Conservation (phyloP, 2,329 filamentous ascomycete species). For the Ascomycota sp. region DNA sequence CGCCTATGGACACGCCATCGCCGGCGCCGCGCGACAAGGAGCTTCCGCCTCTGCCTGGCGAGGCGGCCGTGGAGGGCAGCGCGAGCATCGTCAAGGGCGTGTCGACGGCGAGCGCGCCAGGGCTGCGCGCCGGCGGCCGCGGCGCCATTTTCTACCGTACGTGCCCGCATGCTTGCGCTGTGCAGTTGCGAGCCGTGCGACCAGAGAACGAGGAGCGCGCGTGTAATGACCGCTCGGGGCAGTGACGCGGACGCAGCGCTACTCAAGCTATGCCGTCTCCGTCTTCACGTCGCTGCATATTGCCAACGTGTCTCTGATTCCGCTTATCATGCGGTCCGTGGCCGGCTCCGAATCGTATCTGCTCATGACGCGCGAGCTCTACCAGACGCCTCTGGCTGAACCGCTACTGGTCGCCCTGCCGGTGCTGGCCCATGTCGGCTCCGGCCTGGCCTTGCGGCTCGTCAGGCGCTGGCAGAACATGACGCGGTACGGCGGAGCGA, state of each 20-base stretch:
- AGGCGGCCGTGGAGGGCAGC: slow-evolving; percentile 8
- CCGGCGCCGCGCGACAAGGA: slow-evolving; percentile 9
- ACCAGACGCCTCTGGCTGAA: slow-evolving; percentile 64
- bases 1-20: slow-evolving; percentile 42
- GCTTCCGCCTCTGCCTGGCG: slow-evolving; percentile 15
- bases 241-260: slow-evolving; percentile 47
- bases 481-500: slow-evolving; percentile 50
- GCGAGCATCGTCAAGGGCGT: slow-evolving; percentile 17
- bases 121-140: slow-evolving; percentile 39
- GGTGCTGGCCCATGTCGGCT: slow-evolving; percentile 49
- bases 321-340: slow-evolving; percentile 49
- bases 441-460: slow-evolving; percentile 56
- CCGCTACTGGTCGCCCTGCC: slow-evolving; percentile 59
- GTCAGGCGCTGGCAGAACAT: slow-evolving; percentile 51
- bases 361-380: slow-evolving; percentile 74
- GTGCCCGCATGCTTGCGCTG: slow-evolving; percentile 7
- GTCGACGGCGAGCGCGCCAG: slow-evolving; percentile 19
- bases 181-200: neutral
- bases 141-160: slow-evolving; percentile 55
- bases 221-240: neutral
- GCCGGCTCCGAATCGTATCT: slow-evolving; percentile 62
- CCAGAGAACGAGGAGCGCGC: neutral
- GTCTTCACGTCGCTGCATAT: slow-evolving; percentile 58
- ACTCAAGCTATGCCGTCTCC: slow-evolving; percentile 68
- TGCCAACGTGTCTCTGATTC: slow-evolving; percentile 61